Percentiles rank a stretch among this genome's conserved stretches.
These are phyloP conservation scores for Ophiognomonia clavigignenti-juglandacearum DNA, from an alignment of 2,329 filamentous ascomycete species.

Conservation along the genomic window DNA sequence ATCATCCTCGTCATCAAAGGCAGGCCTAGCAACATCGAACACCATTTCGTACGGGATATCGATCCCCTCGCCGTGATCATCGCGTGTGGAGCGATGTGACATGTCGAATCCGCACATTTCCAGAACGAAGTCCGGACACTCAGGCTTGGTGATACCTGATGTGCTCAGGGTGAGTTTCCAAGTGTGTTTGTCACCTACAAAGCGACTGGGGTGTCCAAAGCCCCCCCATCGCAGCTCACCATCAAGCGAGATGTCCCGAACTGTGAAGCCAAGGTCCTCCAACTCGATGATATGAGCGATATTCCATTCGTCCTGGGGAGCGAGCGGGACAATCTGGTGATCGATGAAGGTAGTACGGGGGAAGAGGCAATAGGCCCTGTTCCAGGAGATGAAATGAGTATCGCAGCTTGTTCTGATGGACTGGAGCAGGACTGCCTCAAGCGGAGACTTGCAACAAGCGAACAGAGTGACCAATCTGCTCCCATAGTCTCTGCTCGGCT, in stretches of 20 bases:
- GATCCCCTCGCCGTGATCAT: not conserved
- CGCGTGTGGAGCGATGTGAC: not conserved
- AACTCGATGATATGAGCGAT: not conserved
- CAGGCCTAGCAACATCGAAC: not conserved
- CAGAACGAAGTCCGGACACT: not conserved
- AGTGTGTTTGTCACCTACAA: not conserved
- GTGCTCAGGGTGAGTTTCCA: not conserved
- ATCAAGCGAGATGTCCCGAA: not conserved
- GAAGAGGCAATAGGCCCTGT: too few relatives aligned
- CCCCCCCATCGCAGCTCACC: not conserved
- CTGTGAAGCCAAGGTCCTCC: not conserved
- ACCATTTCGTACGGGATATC: not conserved
- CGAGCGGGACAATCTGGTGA: too few relatives aligned
- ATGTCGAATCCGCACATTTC: not conserved
- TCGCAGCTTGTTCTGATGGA: too few relatives aligned
- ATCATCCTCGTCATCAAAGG: not conserved
- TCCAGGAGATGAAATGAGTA: too few relatives aligned
- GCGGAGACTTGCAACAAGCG: too few relatives aligned
- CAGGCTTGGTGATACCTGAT: not conserved
- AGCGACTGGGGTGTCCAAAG: not conserved
- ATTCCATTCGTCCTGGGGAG: too few relatives aligned
- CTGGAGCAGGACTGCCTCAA: too few relatives aligned
- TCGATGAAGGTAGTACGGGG: too few relatives aligned
- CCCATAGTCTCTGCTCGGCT: too few relatives aligned
- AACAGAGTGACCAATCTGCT: too few relatives aligned